A percentile compares a stretch with the other conserved stretches of the same genome.
Conservation (phyloP, 2,329 filamentous ascomycete species). For the Aureobasidium lini region DNA sequence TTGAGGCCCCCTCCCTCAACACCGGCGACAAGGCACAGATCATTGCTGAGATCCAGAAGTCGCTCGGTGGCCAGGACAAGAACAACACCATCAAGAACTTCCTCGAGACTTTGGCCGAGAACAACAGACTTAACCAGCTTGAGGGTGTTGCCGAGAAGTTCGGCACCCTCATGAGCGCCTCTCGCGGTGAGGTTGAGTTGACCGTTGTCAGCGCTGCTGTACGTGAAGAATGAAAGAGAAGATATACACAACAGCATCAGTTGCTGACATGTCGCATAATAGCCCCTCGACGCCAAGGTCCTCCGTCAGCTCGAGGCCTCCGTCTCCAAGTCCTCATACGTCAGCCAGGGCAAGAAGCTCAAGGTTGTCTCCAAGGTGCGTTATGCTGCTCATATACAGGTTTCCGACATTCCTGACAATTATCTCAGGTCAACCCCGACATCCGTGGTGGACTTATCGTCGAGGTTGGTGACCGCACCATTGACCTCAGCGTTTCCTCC, state of each 20-base stretch:
- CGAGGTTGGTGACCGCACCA: conserved; percentile 95
- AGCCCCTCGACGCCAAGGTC: conserved; percentile 83
- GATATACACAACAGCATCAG: background rate
- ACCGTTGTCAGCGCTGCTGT: conserved; percentile 84
- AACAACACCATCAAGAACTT: conserved; percentile 87
- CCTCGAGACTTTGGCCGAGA: conserved; percentile 80
- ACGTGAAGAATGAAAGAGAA: conserved; percentile 31
- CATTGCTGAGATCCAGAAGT: conserved; percentile 80
- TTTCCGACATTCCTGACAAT: conserved; percentile 14
- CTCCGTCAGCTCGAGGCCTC: conserved; percentile 79
- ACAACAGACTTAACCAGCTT: conserved; percentile 86
- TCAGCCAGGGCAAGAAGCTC: conserved; percentile 89
- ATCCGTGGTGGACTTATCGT: conserved; percentile 91
- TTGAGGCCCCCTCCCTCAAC: conserved; percentile 72
- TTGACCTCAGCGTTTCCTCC: conserved; percentile 90
- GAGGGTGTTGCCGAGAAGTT: conserved; percentile 84
- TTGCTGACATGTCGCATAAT: conserved; percentile 19
- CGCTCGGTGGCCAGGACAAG: conserved; percentile 61
- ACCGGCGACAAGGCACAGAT: conserved; percentile 76
- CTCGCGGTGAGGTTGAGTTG: conserved; percentile 89
- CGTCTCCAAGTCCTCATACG: conserved; percentile 81
- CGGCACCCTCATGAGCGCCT: conserved; percentile 73
- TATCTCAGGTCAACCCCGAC: conserved; percentile 74
- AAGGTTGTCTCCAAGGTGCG: conserved; percentile 86
- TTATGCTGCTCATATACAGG: conserved; percentile 14